phyloP scores from a whole-genome alignment of 2,329 filamentous ascomycete species.

The Blastomyces parvus region DNA sequence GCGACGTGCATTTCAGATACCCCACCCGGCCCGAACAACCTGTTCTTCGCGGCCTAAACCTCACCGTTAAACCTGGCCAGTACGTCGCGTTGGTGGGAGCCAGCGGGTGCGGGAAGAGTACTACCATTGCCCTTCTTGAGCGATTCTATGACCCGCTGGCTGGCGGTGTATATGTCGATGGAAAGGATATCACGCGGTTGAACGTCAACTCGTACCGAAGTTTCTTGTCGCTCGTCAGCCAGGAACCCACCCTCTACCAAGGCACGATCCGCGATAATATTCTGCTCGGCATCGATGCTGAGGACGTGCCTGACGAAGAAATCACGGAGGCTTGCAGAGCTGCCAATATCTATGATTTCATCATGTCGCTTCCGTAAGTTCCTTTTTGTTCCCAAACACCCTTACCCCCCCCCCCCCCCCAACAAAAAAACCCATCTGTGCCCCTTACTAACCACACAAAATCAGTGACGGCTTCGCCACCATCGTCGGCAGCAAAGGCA shows the following conservation, averaged over 20 bases:
- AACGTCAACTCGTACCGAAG: conserved; percentile 81
- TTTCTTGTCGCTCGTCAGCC: conserved; percentile 77
- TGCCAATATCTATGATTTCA: conserved; percentile 84
- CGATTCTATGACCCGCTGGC: conserved; percentile 86
- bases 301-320: conserved; percentile 59
- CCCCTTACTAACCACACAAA: conserved; percentile 19
- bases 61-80: conserved; percentile 39
- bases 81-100: conserved; percentile 75
- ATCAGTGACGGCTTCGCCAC: conserved; percentile 67
- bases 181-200: conserved; percentile 66
- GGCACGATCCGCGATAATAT: conserved; percentile 89
- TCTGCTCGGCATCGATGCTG: conserved; percentile 60
- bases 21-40: conserved; percentile 83
- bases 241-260: conserved; percentile 91
- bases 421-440: too few relatives aligned
- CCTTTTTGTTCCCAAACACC: background rate
- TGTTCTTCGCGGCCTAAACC: conserved; percentile 74
- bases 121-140: conserved; percentile 82
- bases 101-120: conserved; percentile 88
- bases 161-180: conserved; percentile 74
- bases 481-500: conserved; percentile 75
- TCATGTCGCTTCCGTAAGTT: conserved; percentile 63
- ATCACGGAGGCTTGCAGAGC: conserved; percentile 75
- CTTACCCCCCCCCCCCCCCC: too few relatives aligned
- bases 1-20: conserved; percentile 88